These are phyloP conservation scores for Eragrostis tef DNA, from an alignment of 202 grass and related monocot genomes.

Conservation along the genomic window DNA sequence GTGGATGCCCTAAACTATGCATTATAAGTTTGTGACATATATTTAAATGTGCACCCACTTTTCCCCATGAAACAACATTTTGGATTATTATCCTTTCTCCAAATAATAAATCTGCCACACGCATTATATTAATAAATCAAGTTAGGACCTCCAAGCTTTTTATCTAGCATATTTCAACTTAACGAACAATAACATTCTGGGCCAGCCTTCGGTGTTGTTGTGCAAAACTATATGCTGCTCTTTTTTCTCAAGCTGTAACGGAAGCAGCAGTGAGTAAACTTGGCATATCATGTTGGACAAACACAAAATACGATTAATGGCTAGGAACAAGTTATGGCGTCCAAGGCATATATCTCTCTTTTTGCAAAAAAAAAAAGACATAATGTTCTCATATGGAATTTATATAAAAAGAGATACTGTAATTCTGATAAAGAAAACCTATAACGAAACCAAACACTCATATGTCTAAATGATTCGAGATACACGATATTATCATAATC, in stretches of 20 bases:
- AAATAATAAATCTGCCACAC: background rate
- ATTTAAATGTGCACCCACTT: background rate
- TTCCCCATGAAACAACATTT: background rate
- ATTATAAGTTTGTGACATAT: constrained; percentile 11
- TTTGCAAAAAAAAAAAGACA: no score
- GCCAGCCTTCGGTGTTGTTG: background rate
- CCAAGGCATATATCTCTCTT: no score
- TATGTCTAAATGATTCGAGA: background rate
- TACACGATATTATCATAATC: background rate
- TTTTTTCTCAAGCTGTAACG: background rate
- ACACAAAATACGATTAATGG: background rate
- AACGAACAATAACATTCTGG: background rate
- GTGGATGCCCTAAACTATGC: constrained; percentile 7
- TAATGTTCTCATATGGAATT: no score
- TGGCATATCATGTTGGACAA: background rate
- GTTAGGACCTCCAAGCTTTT: background rate
- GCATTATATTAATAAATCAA: background rate
- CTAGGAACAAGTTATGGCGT: no score
- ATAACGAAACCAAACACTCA: background rate
- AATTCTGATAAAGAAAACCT: no score
- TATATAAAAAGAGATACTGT: no score
- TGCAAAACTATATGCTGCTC: background rate
- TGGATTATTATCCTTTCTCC: background rate
- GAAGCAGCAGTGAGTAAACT: background rate
- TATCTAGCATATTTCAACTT: background rate